Evolutionary conservation across 345 rosid species (phyloP).

Genomic region (Pistacia atlantica): DNA sequence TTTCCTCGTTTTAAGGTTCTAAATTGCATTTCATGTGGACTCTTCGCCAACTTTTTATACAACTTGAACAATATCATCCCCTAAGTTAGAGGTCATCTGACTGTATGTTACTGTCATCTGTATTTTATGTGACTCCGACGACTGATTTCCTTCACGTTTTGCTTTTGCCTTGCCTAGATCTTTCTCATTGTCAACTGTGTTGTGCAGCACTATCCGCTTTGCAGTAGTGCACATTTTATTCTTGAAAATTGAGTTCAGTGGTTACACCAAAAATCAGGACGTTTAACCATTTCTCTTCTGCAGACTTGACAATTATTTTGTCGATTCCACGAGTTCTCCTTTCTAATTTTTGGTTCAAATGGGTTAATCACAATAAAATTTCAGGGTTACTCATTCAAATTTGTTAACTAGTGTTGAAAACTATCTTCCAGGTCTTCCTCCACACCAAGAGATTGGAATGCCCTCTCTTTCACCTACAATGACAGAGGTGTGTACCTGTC

Average conservation of each 20-base stretch:
- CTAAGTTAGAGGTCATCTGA: neutral
- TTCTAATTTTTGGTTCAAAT: neutral
- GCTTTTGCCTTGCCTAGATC: neutral
- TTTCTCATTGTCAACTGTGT: neutral
- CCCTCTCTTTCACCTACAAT: constrained; percentile 99
- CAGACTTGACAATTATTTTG: neutral
- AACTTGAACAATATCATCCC: neutral
- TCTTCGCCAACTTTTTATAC: neutral
- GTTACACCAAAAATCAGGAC: neutral
- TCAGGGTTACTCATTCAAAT: neutral
- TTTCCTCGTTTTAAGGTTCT: neutral
- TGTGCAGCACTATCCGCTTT: neutral
- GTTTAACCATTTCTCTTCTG: neutral
- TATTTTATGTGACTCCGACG: neutral
- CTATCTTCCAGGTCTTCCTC: constrained; percentile 76
- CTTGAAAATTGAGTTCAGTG: neutral
- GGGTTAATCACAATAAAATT: constrained; percentile 1
- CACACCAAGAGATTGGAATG: constrained; percentile 98
- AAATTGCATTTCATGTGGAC: neutral
- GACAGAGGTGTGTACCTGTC: constrained; percentile 68
- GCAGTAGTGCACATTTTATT: neutral
- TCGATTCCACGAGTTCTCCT: neutral
- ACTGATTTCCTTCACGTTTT: neutral
- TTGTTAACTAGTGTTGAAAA: constrained; percentile 17
- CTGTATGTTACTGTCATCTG: neutral